These are phyloP conservation scores for Heterobasidion parviporum DNA, from an alignment of 1,284 basidiomycete species.

Conservation along the genomic window DNA sequence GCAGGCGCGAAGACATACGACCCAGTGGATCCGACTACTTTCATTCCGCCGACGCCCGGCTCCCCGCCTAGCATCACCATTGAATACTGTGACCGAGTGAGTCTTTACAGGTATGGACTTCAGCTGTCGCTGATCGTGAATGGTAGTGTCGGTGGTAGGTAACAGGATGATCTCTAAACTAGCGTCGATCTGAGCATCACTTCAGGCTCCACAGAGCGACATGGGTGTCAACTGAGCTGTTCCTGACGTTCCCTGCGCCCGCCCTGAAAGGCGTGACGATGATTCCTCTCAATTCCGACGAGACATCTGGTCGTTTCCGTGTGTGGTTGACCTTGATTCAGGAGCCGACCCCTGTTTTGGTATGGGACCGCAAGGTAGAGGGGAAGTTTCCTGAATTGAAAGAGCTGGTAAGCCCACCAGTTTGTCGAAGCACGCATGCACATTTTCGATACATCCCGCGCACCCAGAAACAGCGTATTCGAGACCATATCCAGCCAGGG, in stretches of 20 bases:
- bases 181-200: background rate
- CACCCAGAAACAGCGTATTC: slow-evolving; percentile 76
- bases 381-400: slow-evolving; percentile 89
- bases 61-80: slow-evolving; percentile 49
- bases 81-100: slow-evolving; percentile 82
- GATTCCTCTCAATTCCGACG: slow-evolving; percentile 69
- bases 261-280: slow-evolving; percentile 58
- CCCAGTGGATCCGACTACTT: slow-evolving; percentile 44
- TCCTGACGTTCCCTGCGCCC: slow-evolving; percentile 82
- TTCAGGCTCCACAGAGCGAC: slow-evolving; percentile 76
- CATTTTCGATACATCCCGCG: background rate
- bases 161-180: slow-evolving; percentile 2
- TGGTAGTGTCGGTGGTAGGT: slow-evolving; percentile 65
- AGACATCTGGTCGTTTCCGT: slow-evolving; percentile 82
- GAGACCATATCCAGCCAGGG: slow-evolving; percentile 74
- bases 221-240: slow-evolving; percentile 85
- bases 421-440: background rate
- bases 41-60: slow-evolving; percentile 46
- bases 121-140: background rate
- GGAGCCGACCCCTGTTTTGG: slow-evolving; percentile 29
- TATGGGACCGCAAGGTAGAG: slow-evolving; percentile 83
- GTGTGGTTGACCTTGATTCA: slow-evolving; percentile 64
- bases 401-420: slow-evolving; percentile 49
- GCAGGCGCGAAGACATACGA: slow-evolving; percentile 15
- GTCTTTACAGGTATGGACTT: slow-evolving; percentile 18